Conservation (phyloP, 1,284 basidiomycete genomes). For the Ganoderma leucocontextum region DNA sequence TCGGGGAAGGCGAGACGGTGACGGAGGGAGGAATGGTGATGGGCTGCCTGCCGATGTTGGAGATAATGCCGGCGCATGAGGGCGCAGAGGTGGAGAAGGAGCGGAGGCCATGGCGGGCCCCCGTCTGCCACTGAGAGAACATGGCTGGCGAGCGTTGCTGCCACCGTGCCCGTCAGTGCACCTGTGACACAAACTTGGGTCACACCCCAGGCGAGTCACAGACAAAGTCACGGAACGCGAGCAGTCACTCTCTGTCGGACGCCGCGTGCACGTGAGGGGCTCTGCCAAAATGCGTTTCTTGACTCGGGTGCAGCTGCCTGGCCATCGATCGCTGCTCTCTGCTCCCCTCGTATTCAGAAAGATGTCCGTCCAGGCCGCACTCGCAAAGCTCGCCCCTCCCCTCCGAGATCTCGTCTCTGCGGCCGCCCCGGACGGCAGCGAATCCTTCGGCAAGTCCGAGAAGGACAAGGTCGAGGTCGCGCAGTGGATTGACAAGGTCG, state of each 20-base stretch:
- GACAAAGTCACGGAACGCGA: conserved; percentile 27
- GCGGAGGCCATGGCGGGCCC: conserved; percentile 36
- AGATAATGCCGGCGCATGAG: conserved; percentile 47
- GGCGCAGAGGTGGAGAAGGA: conserved; percentile 39
- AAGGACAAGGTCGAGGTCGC: conserved; percentile 69
- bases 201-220: conserved; percentile 10
- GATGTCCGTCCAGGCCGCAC: conserved; percentile 66
- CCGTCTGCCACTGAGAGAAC: conserved; percentile 39
- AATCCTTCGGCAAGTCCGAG: conserved; percentile 63
- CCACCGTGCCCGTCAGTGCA: background rate
- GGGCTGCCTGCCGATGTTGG: conserved; percentile 86
- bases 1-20: conserved; percentile 60
- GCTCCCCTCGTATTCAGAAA: conserved; percentile 37
- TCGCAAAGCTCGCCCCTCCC: conserved; percentile 59
- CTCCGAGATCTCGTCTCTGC: conserved; percentile 66
- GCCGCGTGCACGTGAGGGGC: conserved; percentile 36
- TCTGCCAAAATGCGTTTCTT: conserved; percentile 35
- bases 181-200: conserved; percentile 5
- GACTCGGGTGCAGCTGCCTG: conserved; percentile 31
- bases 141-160: conserved; percentile 36
- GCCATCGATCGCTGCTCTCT: conserved; percentile 30
- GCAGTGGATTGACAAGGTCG: conserved; percentile 75
- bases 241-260: conserved; percentile 13
- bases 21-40: conserved; percentile 78
- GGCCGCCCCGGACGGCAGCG: conserved; percentile 50